Conservation (phyloP, 192 early-diverging fungal species). For the Entomortierella chlamydospora region DNA sequence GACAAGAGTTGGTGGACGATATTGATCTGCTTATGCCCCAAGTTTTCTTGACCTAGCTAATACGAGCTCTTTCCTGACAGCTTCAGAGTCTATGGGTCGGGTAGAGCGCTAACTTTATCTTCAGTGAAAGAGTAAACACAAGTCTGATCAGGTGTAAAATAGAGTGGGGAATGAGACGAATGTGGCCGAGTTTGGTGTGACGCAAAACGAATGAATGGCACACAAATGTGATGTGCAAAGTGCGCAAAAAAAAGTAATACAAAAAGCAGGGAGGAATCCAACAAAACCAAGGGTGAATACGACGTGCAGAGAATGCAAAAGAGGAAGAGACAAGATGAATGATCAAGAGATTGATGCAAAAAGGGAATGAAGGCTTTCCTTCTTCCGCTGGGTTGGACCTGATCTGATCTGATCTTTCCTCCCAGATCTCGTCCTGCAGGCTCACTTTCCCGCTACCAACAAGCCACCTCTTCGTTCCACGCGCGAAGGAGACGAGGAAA, state of each 20-base stretch:
- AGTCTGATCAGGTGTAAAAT: slow-evolving; percentile 1
- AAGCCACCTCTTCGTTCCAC: slow-evolving; percentile 8
- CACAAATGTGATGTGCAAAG: not conserved
- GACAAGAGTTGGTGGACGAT: not conserved
- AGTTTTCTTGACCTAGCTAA: too few relatives aligned
- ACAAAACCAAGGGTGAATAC: too few relatives aligned
- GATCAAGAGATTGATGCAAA: not conserved
- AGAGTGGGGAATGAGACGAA: not conserved
- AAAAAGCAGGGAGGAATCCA: slow-evolving; percentile 5
- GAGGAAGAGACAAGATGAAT: not conserved
- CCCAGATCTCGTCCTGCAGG: not conserved
- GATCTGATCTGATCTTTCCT: not conserved
- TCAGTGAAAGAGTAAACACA: not conserved
- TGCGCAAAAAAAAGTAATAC: not conserved
- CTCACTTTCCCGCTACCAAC: not conserved
- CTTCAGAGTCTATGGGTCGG: too few relatives aligned
- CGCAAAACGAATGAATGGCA: not conserved
- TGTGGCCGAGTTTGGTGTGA: slow-evolving; percentile 3
- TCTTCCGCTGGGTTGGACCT: not conserved
- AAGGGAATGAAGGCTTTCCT: slow-evolving; percentile 1
- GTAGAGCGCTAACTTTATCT: not conserved
- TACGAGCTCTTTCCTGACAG: too few relatives aligned
- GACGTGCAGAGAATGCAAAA: slow-evolving; percentile 1
- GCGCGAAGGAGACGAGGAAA: not conserved
- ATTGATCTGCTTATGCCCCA: not conserved